Conservation (phyloP, 2,329 filamentous ascomycete species). For the Neopestalotiopsis clavispora region DNA sequence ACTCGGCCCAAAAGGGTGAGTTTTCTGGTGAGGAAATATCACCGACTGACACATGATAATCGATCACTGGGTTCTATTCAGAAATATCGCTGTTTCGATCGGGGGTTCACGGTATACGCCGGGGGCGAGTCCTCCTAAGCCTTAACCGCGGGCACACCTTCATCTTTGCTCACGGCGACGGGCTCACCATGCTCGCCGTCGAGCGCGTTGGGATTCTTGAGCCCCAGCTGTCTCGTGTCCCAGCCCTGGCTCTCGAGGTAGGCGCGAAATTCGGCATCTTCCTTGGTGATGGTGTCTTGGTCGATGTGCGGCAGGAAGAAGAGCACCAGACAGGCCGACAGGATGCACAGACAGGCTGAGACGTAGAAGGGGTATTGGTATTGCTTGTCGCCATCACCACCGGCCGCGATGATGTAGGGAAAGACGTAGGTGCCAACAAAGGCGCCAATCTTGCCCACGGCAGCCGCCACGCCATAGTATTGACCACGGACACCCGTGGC, state of each 20-base stretch:
- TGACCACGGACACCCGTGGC: constrained; percentile 84
- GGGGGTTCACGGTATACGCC: background rate
- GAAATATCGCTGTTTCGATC: background rate
- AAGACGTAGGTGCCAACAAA: constrained; percentile 88
- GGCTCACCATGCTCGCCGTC: constrained; percentile 14
- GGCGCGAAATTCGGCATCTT: constrained; percentile 76
- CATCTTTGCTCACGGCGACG: background rate
- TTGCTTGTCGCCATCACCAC: constrained; percentile 56
- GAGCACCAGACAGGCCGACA: constrained; percentile 69
- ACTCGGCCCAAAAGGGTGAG: background rate
- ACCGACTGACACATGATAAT: too few species aligned
- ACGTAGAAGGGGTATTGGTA: constrained; percentile 93
- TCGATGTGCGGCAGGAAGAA: constrained; percentile 77
- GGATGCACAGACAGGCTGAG: constrained; percentile 75
- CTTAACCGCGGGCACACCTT: background rate
- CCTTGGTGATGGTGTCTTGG: constrained; percentile 82
- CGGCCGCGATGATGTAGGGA: constrained; percentile 70
- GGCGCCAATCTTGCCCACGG: constrained; percentile 77
- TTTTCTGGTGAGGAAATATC: too few species aligned
- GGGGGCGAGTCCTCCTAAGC: constrained; percentile 1
- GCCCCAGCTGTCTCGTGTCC: constrained; percentile 65
- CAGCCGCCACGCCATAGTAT: constrained; percentile 75
- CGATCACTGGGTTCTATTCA: too few species aligned
- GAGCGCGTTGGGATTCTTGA: constrained; percentile 30
- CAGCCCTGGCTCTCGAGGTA: constrained; percentile 78